Base-by-base conservation (phyloP, 495 filamentous ascomycete species). In the Cercophora scortea region DNA sequence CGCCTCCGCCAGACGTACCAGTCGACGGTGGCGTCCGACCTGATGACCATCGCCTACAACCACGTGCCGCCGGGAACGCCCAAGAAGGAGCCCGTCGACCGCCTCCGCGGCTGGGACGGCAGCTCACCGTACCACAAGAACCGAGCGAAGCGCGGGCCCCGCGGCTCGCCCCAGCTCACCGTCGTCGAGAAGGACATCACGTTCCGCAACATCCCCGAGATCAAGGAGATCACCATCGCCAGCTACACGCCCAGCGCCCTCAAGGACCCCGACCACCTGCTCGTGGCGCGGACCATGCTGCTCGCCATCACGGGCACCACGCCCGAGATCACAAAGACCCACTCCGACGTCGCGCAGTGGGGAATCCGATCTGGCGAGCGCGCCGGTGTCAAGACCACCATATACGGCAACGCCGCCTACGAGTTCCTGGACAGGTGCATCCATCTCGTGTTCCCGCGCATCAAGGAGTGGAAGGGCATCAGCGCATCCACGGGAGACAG, bases 81-180 rank as follows among this genome's bases (percentile, higher is more conserved):
- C 49, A 68, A 17, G 12, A 78, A 81, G 8, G 71, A 76, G 15
- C 78, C 83, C 62, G 69, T 77, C 4, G 79, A 87, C 45, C 88
- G 92, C 49, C 75, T 96, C 46, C 86, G 93, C 40, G 66, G 72
- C 56, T 98, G 93, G 93, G 89, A 94, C 56, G 89, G 85, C 61
- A 84, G 83, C 47, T 95, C 88, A 1, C 90, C 90, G 2, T 98
- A 97, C 69, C 89, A 90, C 78, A 89, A 89, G 69, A 92, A 93
- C 76, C 80, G 93, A 45, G 84, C 85, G 2, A 80, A 87, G 57
- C 87, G 92, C 33, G 85, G 83, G 1, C 93, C 93, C 11, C 79
- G 91, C 55, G 90, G 93, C 45, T 42, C 50, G 32, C 61, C 70
- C 17, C 70, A 74, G 13, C 78, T 96, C 11, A 80, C 79, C 0